phyloP scores from a whole-genome alignment of 225 moss, liverwort and hornwort species.

The Neckera pumila region DNA sequence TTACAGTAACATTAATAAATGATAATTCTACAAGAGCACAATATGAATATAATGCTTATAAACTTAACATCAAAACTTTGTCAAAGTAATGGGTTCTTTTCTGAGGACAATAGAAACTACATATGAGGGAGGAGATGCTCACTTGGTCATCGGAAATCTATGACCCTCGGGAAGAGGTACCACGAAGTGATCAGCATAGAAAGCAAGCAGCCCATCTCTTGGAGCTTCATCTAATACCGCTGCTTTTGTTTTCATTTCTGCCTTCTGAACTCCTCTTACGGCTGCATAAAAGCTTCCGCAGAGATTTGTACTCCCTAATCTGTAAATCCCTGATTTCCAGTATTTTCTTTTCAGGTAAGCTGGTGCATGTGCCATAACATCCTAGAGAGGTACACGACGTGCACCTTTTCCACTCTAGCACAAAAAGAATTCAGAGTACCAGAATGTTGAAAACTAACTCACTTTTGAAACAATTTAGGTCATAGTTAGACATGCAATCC shows the following conservation, averaged over 20 bases:
- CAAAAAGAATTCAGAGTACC: background rate
- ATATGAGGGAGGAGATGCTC: background rate
- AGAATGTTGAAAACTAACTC: background rate
- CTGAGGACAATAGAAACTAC: background rate
- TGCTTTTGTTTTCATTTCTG: background rate
- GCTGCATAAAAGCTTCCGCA: background rate
- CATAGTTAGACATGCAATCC: background rate
- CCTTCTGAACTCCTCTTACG: background rate
- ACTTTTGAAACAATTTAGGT: background rate
- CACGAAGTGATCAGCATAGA: slow-evolving; percentile 71
- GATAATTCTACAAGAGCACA: background rate
- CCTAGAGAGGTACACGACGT: background rate
- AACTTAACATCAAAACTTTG: background rate
- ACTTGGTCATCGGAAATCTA: slow-evolving; percentile 93
- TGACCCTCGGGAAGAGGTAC: slow-evolving; percentile 72
- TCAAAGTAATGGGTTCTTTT: background rate
- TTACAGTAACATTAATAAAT: background rate
- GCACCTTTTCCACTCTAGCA: background rate
- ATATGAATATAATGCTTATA: background rate
- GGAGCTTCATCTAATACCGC: background rate
- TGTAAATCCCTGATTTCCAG: slow-evolving; percentile 1
- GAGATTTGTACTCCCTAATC: background rate
- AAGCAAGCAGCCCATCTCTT: slow-evolving; percentile 43
- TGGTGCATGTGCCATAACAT: background rate
- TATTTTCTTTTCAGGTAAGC: background rate